Evolutionary conservation across 2,329 filamentous ascomycete genomes (phyloP).

Genomic region (Cryoendolithus antarcticus): DNA sequence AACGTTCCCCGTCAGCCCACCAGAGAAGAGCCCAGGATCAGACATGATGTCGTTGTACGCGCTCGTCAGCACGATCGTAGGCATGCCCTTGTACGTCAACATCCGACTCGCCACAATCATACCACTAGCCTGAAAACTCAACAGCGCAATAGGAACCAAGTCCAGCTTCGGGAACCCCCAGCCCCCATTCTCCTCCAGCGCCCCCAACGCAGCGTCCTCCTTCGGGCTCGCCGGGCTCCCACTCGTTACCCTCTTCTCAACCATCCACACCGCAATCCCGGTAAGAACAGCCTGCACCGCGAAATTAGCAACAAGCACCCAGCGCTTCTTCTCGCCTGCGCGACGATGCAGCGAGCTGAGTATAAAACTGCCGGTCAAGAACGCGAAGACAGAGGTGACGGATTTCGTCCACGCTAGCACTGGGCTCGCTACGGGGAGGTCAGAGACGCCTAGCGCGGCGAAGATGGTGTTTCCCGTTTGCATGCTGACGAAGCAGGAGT

Average conservation of each 20-base stretch:
- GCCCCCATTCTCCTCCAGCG: slow-evolving; percentile 4
- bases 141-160: slow-evolving; percentile 52
- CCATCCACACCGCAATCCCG: slow-evolving; percentile 24
- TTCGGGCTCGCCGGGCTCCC: slow-evolving; percentile 5
- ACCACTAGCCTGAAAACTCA: slow-evolving; percentile 64
- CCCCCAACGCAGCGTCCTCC: slow-evolving; percentile 8
- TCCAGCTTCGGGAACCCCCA: slow-evolving; percentile 25
- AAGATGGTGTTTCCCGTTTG: slow-evolving; percentile 59
- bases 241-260: slow-evolving; percentile 17
- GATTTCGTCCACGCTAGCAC: slow-evolving; percentile 48
- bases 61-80: slow-evolving; percentile 65
- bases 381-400: slow-evolving; percentile 48
- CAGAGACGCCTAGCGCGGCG: slow-evolving; percentile 52
- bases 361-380: slow-evolving; percentile 57
- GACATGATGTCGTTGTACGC: slow-evolving; percentile 68
- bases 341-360: slow-evolving; percentile 55
- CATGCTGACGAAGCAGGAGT: slow-evolving; percentile 70
- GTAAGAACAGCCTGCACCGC: slow-evolving; percentile 26
- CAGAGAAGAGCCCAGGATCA: slow-evolving; percentile 39
- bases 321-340: slow-evolving; percentile 48
- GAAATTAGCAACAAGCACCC: slow-evolving; percentile 42
- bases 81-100: slow-evolving; percentile 55
- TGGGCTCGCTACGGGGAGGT: slow-evolving; percentile 22
- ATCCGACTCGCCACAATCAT: slow-evolving; percentile 61
- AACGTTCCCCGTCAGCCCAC: slow-evolving; percentile 27